These are phyloP conservation scores for Alternaria viburni DNA, from an alignment of 2,329 filamentous ascomycete genomes.

Conservation along the genomic window DNA sequence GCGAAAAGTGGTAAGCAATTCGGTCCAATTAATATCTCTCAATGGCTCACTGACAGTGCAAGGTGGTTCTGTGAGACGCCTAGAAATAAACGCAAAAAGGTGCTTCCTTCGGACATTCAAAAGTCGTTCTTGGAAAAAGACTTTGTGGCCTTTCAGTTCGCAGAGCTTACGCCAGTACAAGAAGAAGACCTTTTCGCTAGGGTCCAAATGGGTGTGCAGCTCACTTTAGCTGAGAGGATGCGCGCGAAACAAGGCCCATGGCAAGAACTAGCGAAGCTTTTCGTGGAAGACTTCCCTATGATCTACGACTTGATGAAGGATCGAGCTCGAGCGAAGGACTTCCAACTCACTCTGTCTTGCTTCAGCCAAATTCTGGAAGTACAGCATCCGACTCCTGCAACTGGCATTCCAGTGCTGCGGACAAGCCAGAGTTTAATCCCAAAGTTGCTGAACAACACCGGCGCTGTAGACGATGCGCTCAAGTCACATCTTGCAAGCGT, in stretches of 20 bases:
- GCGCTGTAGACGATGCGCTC: conserved; percentile 32
- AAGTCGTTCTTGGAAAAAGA: conserved; percentile 49
- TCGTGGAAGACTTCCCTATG: conserved; percentile 51
- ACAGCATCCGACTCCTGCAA: conserved; percentile 28
- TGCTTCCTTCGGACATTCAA: conserved; percentile 47
- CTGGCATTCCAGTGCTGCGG: conserved; percentile 34
- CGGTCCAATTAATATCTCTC: neutral
- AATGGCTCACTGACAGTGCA: conserved; percentile 6
- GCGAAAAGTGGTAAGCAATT: conserved; percentile 51
- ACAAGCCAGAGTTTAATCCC: conserved; percentile 25
- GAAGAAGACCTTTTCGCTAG: conserved; percentile 58
- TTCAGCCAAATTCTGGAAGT: conserved; percentile 49
- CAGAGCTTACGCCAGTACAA: conserved; percentile 47
- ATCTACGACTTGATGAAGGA: conserved; percentile 45
- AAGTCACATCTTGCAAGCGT: conserved; percentile 44
- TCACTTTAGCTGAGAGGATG: conserved; percentile 56
- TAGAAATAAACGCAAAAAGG: conserved; percentile 23
- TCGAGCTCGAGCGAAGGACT: conserved; percentile 38
- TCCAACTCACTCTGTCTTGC: conserved; percentile 42
- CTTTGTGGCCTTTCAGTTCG: conserved; percentile 54
- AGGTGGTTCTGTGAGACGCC: conserved; percentile 34
- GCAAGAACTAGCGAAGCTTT: conserved; percentile 53
- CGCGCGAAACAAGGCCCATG: conserved; percentile 54
- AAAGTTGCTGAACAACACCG: conserved; percentile 36
- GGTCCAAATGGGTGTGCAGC: conserved; percentile 55